phyloP scores from a whole-genome alignment of 352 stramenopile genomes.

The Pythium biforme region DNA sequence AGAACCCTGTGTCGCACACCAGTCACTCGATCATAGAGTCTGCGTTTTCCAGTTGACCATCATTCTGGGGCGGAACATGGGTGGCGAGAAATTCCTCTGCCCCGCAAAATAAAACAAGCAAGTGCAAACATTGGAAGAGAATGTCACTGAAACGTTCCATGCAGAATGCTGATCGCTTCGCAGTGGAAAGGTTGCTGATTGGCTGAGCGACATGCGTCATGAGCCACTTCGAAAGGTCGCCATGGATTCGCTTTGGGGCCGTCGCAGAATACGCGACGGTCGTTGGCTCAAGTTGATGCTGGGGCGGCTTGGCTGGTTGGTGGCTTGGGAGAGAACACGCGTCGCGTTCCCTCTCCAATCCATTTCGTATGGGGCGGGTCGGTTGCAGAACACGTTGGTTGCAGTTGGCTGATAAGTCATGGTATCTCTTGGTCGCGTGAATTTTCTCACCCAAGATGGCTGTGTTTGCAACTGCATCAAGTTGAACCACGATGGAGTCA shows the following conservation, averaged over 20 bases:
- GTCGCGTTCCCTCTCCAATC: neutral
- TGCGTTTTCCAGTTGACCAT: slow-evolving; percentile 1
- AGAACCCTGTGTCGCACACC: slow-evolving; percentile 14
- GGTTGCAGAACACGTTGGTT: neutral
- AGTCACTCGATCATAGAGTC: neutral
- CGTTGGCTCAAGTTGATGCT: too few species aligned
- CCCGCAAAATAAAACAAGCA: neutral
- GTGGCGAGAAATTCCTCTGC: neutral
- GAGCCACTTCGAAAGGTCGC: slow-evolving; percentile 10
- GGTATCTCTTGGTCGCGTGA: neutral
- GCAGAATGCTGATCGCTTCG: slow-evolving; percentile 8
- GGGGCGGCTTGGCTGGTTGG: neutral
- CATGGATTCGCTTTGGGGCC: neutral
- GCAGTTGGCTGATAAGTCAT: neutral
- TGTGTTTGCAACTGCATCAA: too few species aligned
- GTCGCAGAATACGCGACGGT: neutral
- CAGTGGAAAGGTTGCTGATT: slow-evolving; percentile 12
- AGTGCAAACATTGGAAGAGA: slow-evolving; percentile 9
- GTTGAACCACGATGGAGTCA: neutral
- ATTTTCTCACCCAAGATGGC: slow-evolving; percentile 1
- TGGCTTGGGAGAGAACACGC: neutral
- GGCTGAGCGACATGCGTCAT: slow-evolving; percentile 1
- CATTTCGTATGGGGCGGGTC: neutral
- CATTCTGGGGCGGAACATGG: slow-evolving; percentile 2
- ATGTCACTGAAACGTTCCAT: slow-evolving; percentile 10